phyloP scores from a whole-genome alignment of 2,329 filamentous ascomycete genomes.

The Polytolypa hystricis region DNA sequence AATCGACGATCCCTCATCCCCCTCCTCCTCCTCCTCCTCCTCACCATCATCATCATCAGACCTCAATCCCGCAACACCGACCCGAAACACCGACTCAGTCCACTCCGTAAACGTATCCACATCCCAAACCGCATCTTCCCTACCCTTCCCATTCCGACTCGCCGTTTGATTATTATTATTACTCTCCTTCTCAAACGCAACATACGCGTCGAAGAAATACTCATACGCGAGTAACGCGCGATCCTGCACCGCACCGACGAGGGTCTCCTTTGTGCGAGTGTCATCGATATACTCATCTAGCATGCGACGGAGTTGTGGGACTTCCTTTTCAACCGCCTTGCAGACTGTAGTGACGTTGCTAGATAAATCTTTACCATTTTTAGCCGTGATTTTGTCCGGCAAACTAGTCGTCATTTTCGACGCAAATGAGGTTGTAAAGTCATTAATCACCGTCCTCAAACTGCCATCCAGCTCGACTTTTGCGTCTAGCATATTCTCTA shows the following conservation, averaged over 20 bases:
- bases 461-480: constrained; percentile 56
- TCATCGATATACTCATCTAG: constrained; percentile 55
- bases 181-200: constrained; percentile 27
- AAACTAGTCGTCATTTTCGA: constrained; percentile 43
- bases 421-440: constrained; percentile 51
- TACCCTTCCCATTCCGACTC: constrained; percentile 46
- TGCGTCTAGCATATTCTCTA: constrained; percentile 61
- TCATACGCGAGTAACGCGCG: constrained; percentile 53
- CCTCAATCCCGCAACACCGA: constrained; percentile 33
- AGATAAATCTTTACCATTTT: constrained; percentile 5
- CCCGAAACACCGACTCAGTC: constrained; percentile 48
- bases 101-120: constrained; percentile 54
- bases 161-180: constrained; percentile 22
- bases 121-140: constrained; percentile 54
- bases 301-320: constrained; percentile 44
- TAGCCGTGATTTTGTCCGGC: constrained; percentile 17
- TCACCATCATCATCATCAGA: constrained; percentile 22
- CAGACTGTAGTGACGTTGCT: constrained; percentile 4
- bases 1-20: no score
- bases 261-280: constrained; percentile 52
- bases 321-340: constrained; percentile 46
- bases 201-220: constrained; percentile 48
- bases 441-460: constrained; percentile 52
- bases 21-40: constrained; percentile 9
- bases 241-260: constrained; percentile 55